Evolutionary conservation across 2,329 filamentous ascomycete species (phyloP).

Genomic region (Colletotrichum horii): DNA sequence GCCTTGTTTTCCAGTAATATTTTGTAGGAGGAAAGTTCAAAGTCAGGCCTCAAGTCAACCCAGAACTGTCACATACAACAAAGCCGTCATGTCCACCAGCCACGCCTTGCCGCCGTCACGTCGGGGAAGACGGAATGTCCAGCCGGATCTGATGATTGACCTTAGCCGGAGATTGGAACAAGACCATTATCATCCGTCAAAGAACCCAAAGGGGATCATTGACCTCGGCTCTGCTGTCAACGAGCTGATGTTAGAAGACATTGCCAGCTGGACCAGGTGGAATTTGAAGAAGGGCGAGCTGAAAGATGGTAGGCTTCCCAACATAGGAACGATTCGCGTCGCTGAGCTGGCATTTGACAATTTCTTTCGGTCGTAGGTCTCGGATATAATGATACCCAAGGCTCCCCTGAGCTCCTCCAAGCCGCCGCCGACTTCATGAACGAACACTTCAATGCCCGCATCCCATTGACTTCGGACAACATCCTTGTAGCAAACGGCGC

Average conservation of each 20-base stretch:
- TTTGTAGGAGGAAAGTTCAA: neutral
- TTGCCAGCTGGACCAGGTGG: neutral
- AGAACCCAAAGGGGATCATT: slow-evolving; percentile 1
- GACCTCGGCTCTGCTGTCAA: slow-evolving; percentile 6
- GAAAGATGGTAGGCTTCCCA: neutral
- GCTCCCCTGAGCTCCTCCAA: neutral
- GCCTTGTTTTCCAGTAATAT: neutral
- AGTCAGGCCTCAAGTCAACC: neutral
- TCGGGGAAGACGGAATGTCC: neutral
- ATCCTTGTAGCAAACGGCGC: neutral
- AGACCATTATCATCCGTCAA: neutral
- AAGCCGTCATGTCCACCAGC: neutral
- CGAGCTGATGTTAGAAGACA: slow-evolving; percentile 5
- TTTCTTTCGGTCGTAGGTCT: neutral
- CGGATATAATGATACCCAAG: neutral
- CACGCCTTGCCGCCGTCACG: neutral
- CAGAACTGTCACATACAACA: neutral
- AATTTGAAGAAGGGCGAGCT: neutral
- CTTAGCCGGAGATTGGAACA: neutral
- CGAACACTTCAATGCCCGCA: neutral
- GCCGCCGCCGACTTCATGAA: slow-evolving; percentile 3
- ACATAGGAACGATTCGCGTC: neutral
- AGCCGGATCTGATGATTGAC: neutral
- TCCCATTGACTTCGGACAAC: neutral
- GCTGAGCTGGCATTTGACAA: neutral